These are phyloP conservation scores for Microbotryum lychnidis-dioicae DNA, from an alignment of 1,284 basidiomycete species.

Conservation along the genomic window DNA sequence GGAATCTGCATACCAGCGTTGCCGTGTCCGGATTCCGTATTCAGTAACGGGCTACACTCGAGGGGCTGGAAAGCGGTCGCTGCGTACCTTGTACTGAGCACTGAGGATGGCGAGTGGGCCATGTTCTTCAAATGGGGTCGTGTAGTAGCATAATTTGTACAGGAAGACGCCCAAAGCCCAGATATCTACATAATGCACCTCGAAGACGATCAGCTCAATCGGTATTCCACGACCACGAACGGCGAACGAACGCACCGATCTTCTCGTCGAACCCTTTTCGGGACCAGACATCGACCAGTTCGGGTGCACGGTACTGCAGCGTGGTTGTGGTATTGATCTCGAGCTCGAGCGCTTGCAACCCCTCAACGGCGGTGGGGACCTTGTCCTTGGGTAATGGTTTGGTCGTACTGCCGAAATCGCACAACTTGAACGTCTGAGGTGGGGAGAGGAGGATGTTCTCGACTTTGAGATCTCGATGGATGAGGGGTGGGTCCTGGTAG, in stretches of 20 bases:
- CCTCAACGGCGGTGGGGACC: slow-evolving; percentile 22
- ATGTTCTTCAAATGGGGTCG: slow-evolving; percentile 86
- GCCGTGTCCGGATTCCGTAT: background rate
- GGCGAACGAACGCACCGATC: slow-evolving; percentile 47
- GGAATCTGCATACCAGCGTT: slow-evolving; percentile 50
- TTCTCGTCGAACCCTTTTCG: slow-evolving; percentile 80
- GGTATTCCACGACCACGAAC: too few species aligned
- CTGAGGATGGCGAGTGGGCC: slow-evolving; percentile 93
- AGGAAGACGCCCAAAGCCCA: slow-evolving; percentile 70
- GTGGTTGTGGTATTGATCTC: slow-evolving; percentile 61
- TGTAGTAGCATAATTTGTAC: slow-evolving; percentile 92
- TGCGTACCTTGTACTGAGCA: slow-evolving; percentile 67
- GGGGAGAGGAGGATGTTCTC: slow-evolving; percentile 85
- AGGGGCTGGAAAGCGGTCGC: background rate
- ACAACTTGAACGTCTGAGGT: slow-evolving; percentile 79
- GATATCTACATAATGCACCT: slow-evolving; percentile 47
- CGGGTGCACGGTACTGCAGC: slow-evolving; percentile 62
- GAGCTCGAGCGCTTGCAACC: slow-evolving; percentile 76
- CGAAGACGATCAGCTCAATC: background rate
- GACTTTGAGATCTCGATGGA: slow-evolving; percentile 97
- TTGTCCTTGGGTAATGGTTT: slow-evolving; percentile 50
- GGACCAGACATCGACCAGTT: slow-evolving; percentile 90
- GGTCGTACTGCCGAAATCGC: slow-evolving; percentile 93
- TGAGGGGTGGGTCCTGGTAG: slow-evolving; percentile 72
- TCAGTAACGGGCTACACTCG: background rate